Conservation (phyloP, 129 eudicot genomes). For the Ambrosia artemisiifolia region DNA sequence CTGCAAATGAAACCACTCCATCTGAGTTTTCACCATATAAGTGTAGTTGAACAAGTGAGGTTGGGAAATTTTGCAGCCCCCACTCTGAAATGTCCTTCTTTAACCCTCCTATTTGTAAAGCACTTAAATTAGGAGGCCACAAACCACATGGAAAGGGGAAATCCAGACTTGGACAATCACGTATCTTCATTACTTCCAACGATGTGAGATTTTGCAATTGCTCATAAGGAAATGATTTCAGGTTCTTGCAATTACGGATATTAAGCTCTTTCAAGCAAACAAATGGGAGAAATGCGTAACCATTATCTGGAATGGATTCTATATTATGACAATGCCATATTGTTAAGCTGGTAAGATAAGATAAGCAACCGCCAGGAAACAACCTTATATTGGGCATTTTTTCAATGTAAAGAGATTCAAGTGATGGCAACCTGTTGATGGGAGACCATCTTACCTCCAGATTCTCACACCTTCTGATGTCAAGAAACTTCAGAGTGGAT, state of each 20-base stretch:
- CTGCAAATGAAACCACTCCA: conserved; percentile 15
- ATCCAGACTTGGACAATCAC: conserved; percentile 10
- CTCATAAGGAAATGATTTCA: conserved; percentile 27
- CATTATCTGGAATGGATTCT: conserved; percentile 27
- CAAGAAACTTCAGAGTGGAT: no score
- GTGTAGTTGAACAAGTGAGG: neutral
- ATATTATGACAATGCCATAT: conserved; percentile 13
- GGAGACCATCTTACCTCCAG: no score
- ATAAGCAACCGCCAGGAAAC: conserved; percentile 15
- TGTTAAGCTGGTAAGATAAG: conserved; percentile 1
- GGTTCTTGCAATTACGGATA: conserved; percentile 5
- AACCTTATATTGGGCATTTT: neutral
- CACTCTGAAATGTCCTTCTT: conserved; percentile 11
- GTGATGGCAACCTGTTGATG: neutral
- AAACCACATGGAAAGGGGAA: conserved; percentile 13
- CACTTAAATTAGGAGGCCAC: conserved; percentile 20
- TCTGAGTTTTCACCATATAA: conserved; percentile 6
- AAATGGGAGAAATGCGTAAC: conserved; percentile 14
- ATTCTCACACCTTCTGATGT: no score
- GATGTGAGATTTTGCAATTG: conserved; percentile 15
- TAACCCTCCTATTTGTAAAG: neutral
- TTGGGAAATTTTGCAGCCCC: conserved; percentile 20
- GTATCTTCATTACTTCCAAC: neutral
- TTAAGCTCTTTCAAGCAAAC: conserved; percentile 10
- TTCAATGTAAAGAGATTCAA: conserved; percentile 2